phyloP scores from a whole-genome alignment of 352 stramenopile genomes.

The Phytopythium sindhum region DNA sequence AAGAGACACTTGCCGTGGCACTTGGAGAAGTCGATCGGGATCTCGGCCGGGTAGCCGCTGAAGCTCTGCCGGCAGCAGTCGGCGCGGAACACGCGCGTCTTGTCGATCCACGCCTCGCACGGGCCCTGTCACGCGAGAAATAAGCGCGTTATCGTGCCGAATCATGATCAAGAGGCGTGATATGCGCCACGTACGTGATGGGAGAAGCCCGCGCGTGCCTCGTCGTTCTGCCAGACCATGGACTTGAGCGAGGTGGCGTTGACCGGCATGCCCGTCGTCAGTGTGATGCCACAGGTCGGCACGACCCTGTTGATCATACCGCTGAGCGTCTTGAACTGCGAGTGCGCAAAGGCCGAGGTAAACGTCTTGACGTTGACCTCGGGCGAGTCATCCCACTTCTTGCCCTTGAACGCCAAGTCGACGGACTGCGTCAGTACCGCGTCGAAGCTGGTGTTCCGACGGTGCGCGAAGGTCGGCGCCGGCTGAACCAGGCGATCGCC shows the following conservation, averaged over 20 bases:
- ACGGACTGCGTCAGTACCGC: constrained; percentile 7
- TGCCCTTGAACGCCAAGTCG: constrained; percentile 13
- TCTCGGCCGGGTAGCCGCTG: constrained; percentile 22
- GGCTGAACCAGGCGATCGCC: not conserved
- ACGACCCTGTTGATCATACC: constrained; percentile 22
- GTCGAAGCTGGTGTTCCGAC: constrained; percentile 11
- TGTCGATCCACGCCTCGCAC: constrained; percentile 48
- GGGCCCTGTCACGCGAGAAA: constrained; percentile 19
- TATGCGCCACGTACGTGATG: constrained; percentile 16
- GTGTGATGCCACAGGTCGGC: constrained; percentile 11
- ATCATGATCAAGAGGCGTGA: not conserved
- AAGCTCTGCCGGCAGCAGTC: constrained; percentile 37
- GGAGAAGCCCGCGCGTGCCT: constrained; percentile 29
- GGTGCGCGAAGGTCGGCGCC: constrained; percentile 10
- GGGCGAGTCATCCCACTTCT: constrained; percentile 20
- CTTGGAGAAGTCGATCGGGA: constrained; percentile 39
- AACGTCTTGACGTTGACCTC: constrained; percentile 26
- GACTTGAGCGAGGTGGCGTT: constrained; percentile 18
- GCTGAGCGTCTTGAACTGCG: constrained; percentile 18
- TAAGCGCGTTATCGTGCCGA: not conserved
- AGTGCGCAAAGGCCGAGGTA: constrained; percentile 15
- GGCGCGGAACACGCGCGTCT: constrained; percentile 20
- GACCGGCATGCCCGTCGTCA: constrained; percentile 12
- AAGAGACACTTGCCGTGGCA: constrained; percentile 36
- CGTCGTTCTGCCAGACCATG: constrained; percentile 17